phyloP scores from a whole-genome alignment of 2,329 filamentous ascomycete species.

The Stagonosporopsis chrysanthemi region DNA sequence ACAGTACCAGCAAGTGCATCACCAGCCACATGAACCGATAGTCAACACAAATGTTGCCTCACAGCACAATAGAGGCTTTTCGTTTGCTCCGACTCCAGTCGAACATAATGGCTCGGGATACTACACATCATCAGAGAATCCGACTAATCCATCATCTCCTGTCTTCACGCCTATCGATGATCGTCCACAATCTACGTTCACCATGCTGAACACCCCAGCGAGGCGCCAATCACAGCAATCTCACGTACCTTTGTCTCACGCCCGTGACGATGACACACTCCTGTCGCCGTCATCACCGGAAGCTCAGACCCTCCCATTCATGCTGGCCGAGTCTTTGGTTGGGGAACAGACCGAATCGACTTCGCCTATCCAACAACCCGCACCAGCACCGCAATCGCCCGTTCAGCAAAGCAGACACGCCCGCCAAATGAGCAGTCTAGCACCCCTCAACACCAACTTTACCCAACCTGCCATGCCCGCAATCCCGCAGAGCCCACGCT shows the following conservation, averaged over 20 bases:
- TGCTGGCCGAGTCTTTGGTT: slow-evolving; percentile 35
- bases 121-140: slow-evolving; percentile 37
- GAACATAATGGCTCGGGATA: slow-evolving; percentile 40
- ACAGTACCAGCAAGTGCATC: slow-evolving; percentile 13
- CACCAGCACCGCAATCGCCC: slow-evolving; percentile 20
- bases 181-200: slow-evolving; percentile 38
- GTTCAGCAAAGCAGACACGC: slow-evolving; percentile 36
- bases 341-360: slow-evolving; percentile 8
- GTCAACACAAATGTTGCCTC: slow-evolving; percentile 7
- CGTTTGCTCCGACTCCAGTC: slow-evolving; percentile 47
- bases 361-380: slow-evolving; percentile 20
- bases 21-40: slow-evolving; percentile 4
- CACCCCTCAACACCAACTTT: slow-evolving; percentile 43
- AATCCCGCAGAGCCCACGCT: slow-evolving; percentile 38
- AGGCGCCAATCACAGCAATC: slow-evolving; percentile 32
- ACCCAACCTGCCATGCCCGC: slow-evolving; percentile 30
- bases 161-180: slow-evolving; percentile 35
- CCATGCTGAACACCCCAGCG: slow-evolving; percentile 29
- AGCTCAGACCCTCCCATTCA: slow-evolving; percentile 29
- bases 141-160: slow-evolving; percentile 37
- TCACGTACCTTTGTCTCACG: slow-evolving; percentile 32
- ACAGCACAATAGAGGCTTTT: slow-evolving; percentile 41
- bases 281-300: slow-evolving; percentile 38
- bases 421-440: slow-evolving; percentile 44
- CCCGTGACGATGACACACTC: slow-evolving; percentile 34